Conservation (phyloP, 768 basidiomycete genomes). For the Leccinum ochraceum region DNA sequence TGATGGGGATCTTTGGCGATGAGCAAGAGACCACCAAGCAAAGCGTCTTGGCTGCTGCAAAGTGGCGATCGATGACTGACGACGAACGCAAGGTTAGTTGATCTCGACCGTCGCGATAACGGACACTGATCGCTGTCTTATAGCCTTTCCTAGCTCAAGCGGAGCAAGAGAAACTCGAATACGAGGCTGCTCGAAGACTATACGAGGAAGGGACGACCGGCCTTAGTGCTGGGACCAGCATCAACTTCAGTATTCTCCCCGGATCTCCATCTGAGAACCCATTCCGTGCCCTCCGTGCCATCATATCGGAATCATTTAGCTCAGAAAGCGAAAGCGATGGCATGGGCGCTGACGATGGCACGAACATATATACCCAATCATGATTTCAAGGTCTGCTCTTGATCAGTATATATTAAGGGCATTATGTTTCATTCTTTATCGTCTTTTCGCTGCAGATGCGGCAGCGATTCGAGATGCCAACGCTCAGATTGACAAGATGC, state of each 20-base stretch:
- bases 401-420: constrained; percentile 6
- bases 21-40: constrained; percentile 95
- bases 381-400: constrained; percentile 29
- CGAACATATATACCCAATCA: constrained; percentile 39
- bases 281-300: constrained; percentile 42
- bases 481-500: constrained; percentile 51
- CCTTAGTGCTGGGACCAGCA: constrained; percentile 64
- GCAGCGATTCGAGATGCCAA: constrained; percentile 32
- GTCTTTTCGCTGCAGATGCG: constrained; percentile 21
- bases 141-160: constrained; percentile 93
- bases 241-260: constrained; percentile 82
- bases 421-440: constrained; percentile 23
- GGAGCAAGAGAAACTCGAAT: constrained; percentile 93
- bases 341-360: constrained; percentile 50
- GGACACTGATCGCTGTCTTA: constrained; percentile 17
- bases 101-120: constrained; percentile 2
- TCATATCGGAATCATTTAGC: constrained; percentile 62
- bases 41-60: constrained; percentile 88
- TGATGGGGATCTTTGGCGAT: constrained; percentile 80
- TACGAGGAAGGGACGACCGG: constrained; percentile 83
- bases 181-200: constrained; percentile 79
- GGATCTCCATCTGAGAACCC: constrained; percentile 56
- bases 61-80: constrained; percentile 92
- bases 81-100: constrained; percentile 83
- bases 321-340: constrained; percentile 73